These are phyloP conservation scores for Rasamsonia emersonii DNA, from an alignment of 2,329 filamentous ascomycete genomes.

Conservation along the genomic window DNA sequence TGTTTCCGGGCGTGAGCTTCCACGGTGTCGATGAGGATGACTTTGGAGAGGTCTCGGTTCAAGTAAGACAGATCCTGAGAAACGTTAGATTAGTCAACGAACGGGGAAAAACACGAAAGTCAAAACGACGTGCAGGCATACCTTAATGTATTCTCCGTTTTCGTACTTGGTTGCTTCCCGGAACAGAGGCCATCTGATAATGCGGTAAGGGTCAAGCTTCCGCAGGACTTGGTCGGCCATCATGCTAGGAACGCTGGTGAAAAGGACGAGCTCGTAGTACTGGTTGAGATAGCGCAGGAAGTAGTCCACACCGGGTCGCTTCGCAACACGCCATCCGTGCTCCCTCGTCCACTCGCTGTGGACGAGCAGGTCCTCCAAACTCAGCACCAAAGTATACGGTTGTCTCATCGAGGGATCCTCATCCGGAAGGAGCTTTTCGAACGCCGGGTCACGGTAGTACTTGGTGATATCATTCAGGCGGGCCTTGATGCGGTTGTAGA, in stretches of 20 bases:
- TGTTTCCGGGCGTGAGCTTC: conserved; percentile 73
- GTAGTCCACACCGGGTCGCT: conserved; percentile 92
- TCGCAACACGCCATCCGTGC: conserved; percentile 90
- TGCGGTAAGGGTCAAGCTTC: conserved; percentile 90
- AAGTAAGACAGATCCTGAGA: conserved; percentile 87
- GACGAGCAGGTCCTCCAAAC: conserved; percentile 85
- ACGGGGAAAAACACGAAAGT: conserved; percentile 10
- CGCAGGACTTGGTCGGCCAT: conserved; percentile 80
- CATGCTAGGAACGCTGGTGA: conserved; percentile 77
- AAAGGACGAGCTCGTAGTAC: conserved; percentile 96
- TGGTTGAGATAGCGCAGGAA: conserved; percentile 94
- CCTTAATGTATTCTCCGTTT: conserved; percentile 93
- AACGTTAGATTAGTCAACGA: too few species aligned
- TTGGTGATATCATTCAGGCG: conserved; percentile 67
- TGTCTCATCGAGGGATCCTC: conserved; percentile 67
- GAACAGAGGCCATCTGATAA: conserved; percentile 92
- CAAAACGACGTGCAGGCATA: conserved; percentile 31
- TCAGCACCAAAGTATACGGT: conserved; percentile 87
- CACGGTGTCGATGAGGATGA: conserved; percentile 88
- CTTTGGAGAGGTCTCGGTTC: conserved; percentile 90
- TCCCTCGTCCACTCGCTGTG: conserved; percentile 93
- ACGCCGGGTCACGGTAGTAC: conserved; percentile 94
- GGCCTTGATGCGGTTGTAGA: conserved; percentile 73
- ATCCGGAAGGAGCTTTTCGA: conserved; percentile 76
- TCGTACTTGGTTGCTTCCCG: conserved; percentile 96